Evolutionary conservation across 176 grass and related monocot genomes (phyloP), one percentile per base, ranked within the genome.

Genomic region (maize (Zea mays)): DNA sequence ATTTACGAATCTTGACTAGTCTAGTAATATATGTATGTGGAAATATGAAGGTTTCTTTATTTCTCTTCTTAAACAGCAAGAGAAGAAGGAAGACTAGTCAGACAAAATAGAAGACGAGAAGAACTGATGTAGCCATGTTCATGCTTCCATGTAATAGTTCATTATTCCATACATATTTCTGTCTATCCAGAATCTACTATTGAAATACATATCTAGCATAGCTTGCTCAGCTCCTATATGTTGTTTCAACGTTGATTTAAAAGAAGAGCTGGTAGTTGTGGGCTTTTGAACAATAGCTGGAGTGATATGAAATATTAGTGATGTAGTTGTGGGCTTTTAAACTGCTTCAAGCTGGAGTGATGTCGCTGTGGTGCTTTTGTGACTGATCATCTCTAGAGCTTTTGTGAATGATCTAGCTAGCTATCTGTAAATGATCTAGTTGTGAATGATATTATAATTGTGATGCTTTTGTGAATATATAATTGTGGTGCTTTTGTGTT

Each of bases 21-120:
- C 11, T 52, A 38, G 60, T 37, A 36, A 44, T 39, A 0, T 59
- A 21, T 55, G 27, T 19, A 9, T 86, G 33, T 70, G 33, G 70
- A 67, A 71, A 47, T 65, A 75, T 85, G 50, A 78, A 14, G 17
- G 46, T 71, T 75, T 33, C 7, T 17, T 27, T 37, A 13, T 71
- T 74, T 15, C 5, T 10, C 14, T 17, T 73, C 55, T n/a, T n/a
- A n/a, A n/a, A n/a, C 83, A 91, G 89, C 83, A 91, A 82, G 86
- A 91, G 81, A 88, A 91, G 70, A 82, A 94, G 76, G 89, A 94
- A 80, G 92, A 94, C 51, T 81, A 88, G 46, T 43, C 85, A 15
- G 84, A 93, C 85, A 90, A 90, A 77, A 63, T 75, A 15, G 92
- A 94, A 62, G 89, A 88, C n/a, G 86, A 88, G 44, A 84, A 91